phyloP scores from a whole-genome alignment of 1,139 yeast genomes.

The Arxiozyma slooffiae region DNA sequence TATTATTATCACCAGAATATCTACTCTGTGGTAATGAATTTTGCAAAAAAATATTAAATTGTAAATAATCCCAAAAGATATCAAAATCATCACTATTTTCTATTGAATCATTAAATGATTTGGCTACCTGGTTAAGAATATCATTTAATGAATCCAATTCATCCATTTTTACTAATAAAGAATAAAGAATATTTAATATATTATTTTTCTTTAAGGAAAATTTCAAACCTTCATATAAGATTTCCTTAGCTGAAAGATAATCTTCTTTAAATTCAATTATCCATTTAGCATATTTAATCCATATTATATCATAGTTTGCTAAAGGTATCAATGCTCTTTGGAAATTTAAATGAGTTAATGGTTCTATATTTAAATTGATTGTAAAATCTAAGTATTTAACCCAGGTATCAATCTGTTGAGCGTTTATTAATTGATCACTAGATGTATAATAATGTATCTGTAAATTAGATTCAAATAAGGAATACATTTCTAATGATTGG shows the following conservation, averaged over 20 bases:
- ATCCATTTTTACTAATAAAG: slow-evolving; percentile 16
- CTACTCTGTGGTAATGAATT: slow-evolving; percentile 13
- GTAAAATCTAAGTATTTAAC: slow-evolving; percentile 23
- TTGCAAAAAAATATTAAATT: slow-evolving; percentile 17
- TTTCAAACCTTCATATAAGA: slow-evolving; percentile 17
- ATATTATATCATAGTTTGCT: slow-evolving; percentile 26
- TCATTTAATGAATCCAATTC: slow-evolving; percentile 15
- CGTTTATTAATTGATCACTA: slow-evolving; percentile 19
- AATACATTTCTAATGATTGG: slow-evolving; percentile 25
- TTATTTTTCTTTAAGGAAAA: slow-evolving; percentile 18
- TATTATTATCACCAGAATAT: slow-evolving; percentile 11
- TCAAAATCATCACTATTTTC: slow-evolving; percentile 21
- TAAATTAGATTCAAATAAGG: slow-evolving; percentile 26
- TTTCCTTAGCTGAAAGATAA: slow-evolving; percentile 18
- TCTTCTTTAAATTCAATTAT: slow-evolving; percentile 20
- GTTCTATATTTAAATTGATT: slow-evolving; percentile 15
- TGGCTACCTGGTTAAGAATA: slow-evolving; percentile 11
- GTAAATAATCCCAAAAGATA: slow-evolving; percentile 26
- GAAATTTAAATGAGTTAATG: slow-evolving; percentile 21
- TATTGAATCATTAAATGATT: slow-evolving; percentile 12
- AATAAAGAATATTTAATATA: slow-evolving; percentile 18
- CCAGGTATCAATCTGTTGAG: slow-evolving; percentile 24
- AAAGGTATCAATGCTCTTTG: slow-evolving; percentile 27
- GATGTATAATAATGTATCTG: slow-evolving; percentile 22
- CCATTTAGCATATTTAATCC: slow-evolving; percentile 29